phyloP scores from a whole-genome alignment of 2,329 filamentous ascomycete species.

The Ascocoryne sarcoides region DNA sequence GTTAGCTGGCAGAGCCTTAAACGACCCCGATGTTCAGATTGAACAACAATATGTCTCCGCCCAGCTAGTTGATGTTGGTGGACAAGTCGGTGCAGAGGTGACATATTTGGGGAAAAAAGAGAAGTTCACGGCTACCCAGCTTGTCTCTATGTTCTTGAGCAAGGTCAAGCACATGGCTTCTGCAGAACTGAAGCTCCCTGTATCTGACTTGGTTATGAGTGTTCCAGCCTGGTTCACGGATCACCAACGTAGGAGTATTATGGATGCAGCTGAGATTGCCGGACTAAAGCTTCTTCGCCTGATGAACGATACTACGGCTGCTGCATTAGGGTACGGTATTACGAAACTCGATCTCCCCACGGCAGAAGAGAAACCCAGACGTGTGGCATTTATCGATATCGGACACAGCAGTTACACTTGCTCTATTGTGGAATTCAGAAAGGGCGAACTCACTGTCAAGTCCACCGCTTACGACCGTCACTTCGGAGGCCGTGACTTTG shows the following conservation, averaged over 20 bases:
- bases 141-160: constrained; percentile 90
- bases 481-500: constrained; percentile 95
- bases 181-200: constrained; percentile 80
- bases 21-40: constrained; percentile 84
- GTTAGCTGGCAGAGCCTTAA: constrained; percentile 76
- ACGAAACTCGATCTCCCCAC: constrained; percentile 89
- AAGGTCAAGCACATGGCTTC: constrained; percentile 87
- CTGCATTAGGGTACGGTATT: constrained; percentile 93
- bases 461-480: constrained; percentile 88
- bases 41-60: constrained; percentile 90
- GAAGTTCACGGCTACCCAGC: constrained; percentile 87
- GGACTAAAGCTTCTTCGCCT: constrained; percentile 86
- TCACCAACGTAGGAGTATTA: constrained; percentile 75
- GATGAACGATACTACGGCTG: constrained; percentile 97
- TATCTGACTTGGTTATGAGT: constrained; percentile 88
- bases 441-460: constrained; percentile 93
- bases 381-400: constrained; percentile 88
- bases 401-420: constrained; percentile 94
- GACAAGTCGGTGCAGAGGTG: constrained; percentile 91
- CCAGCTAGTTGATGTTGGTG: constrained; percentile 78
- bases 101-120: constrained; percentile 91
- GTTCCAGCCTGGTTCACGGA: constrained; percentile 98
- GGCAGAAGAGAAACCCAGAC: constrained; percentile 82
- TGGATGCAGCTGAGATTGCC: constrained; percentile 89
- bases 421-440: constrained; percentile 92